Evolutionary conservation across 75 land plant species (phyloP).

Genomic region (Picea glauca): DNA sequence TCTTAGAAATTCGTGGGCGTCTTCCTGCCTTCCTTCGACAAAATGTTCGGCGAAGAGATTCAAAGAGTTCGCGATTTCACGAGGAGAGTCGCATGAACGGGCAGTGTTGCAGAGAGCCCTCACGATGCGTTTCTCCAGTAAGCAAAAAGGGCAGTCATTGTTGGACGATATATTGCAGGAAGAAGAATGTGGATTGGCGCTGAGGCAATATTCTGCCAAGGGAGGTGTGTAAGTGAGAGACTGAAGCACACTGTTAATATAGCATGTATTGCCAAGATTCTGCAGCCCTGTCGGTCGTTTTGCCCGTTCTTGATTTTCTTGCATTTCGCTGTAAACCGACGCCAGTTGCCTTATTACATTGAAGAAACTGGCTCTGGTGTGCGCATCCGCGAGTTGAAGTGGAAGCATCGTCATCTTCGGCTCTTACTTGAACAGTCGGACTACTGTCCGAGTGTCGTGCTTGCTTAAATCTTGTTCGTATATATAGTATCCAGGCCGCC

Average conservation of each 20-base stretch:
- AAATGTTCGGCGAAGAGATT: constrained; percentile 74
- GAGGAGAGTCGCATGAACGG: constrained; percentile 52
- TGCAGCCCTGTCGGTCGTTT: constrained; percentile 58
- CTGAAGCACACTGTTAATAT: constrained; percentile 95
- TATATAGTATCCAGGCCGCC: no score
- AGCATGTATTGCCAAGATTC: constrained; percentile 93
- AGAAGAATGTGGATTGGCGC: no score
- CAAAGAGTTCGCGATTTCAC: constrained; percentile 50
- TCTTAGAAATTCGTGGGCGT: constrained; percentile 95
- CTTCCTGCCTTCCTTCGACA: constrained; percentile 84
- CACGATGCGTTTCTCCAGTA: constrained; percentile 72
- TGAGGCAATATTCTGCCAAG: constrained; percentile 84
- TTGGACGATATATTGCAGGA: no score
- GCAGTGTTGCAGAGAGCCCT: constrained; percentile 47
- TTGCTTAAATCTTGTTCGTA: no score
- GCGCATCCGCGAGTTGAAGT: no score
- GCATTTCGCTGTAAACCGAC: constrained; percentile 14
- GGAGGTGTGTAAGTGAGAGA: constrained; percentile 98
- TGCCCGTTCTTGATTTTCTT: no score
- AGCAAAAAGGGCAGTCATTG: constrained; percentile 70
- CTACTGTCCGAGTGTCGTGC: no score
- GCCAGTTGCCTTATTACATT: no score
- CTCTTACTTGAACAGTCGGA: no score
- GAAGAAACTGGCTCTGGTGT: no score
- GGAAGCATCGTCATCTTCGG: no score